phyloP scores from a whole-genome alignment of 2,329 filamentous ascomycete species.

The Diaporthe batatas region DNA sequence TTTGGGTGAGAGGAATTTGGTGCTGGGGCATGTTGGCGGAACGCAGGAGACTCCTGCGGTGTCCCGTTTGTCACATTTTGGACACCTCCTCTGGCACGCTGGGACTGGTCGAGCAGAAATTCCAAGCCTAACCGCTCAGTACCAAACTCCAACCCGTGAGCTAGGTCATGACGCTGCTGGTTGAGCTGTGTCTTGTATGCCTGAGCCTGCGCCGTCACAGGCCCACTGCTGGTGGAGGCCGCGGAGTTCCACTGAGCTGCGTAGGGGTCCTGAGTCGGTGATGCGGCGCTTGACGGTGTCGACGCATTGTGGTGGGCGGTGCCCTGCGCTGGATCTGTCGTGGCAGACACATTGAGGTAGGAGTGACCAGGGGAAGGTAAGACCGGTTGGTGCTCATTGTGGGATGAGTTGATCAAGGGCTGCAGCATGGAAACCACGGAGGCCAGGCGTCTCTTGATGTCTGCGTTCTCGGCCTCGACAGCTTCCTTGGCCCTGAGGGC shows the following conservation, averaged over 20 bases:
- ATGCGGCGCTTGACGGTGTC: constrained; percentile 56
- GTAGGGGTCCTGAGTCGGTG: constrained; percentile 50
- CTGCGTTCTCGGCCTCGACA: constrained; percentile 83
- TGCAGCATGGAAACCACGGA: constrained; percentile 75
- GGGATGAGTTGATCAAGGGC: constrained; percentile 61
- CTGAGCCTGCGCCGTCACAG: constrained; percentile 45
- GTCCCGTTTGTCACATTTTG: constrained; percentile 63
- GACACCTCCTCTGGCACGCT: constrained; percentile 66
- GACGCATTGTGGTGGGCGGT: constrained; percentile 50
- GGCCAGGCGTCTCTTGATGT: constrained; percentile 78
- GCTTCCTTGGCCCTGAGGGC: constrained; percentile 82
- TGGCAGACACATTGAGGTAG: constrained; percentile 43
- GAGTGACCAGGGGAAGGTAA: constrained; percentile 47
- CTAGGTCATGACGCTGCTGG: constrained; percentile 64
- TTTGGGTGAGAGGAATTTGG: constrained; percentile 29
- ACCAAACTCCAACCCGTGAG: constrained; percentile 71
- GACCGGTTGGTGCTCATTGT: constrained; percentile 44
- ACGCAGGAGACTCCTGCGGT: constrained; percentile 58
- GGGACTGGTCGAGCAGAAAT: constrained; percentile 76
- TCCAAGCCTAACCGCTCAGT: constrained; percentile 79
- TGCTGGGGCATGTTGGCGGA: constrained; percentile 55
- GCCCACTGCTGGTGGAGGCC: constrained; percentile 44
- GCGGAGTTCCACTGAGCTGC: constrained; percentile 46
- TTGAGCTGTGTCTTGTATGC: constrained; percentile 51
- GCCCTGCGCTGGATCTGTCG: constrained; percentile 45